These are phyloP conservation scores for Fusarium albosuccineum DNA, from an alignment of 2,329 filamentous ascomycete genomes.

Conservation along the genomic window DNA sequence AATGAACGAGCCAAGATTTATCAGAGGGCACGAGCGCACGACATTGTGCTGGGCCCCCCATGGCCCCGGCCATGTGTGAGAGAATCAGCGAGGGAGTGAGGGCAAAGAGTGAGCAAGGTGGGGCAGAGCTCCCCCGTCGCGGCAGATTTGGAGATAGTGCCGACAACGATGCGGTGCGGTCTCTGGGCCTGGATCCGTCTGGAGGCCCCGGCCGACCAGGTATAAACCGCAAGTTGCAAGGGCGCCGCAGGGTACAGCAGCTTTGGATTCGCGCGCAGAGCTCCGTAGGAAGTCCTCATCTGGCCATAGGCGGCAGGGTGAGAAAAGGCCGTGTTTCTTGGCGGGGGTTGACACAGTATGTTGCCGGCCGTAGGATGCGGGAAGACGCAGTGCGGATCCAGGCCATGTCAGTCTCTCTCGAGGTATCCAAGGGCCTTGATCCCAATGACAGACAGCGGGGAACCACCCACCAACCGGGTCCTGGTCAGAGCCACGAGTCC, in stretches of 20 bases:
- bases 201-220: slow-evolving; percentile 38
- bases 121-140: slow-evolving; percentile 45
- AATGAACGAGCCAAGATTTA: slow-evolving; percentile 49
- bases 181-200: slow-evolving; percentile 41
- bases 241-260: slow-evolving; percentile 34
- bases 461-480: slow-evolving; percentile 45
- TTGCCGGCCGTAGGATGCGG: slow-evolving; percentile 1
- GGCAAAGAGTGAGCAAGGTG: slow-evolving; percentile 45
- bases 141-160: slow-evolving; percentile 49
- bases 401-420: slow-evolving; percentile 29
- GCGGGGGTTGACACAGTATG: slow-evolving; percentile 31
- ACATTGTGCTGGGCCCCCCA: slow-evolving; percentile 48
- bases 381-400: slow-evolving; percentile 31
- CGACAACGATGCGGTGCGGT: slow-evolving; percentile 44
- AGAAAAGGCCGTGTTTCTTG: slow-evolving; percentile 35
- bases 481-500: slow-evolving; percentile 43
- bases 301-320: slow-evolving; percentile 19
- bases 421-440: slow-evolving; percentile 35
- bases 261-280: slow-evolving; percentile 30
- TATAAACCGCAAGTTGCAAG: slow-evolving; percentile 38
- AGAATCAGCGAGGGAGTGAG: slow-evolving; percentile 44
- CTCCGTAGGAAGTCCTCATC: slow-evolving; percentile 24
- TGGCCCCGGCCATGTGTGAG: slow-evolving; percentile 46
- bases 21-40: slow-evolving; percentile 48
- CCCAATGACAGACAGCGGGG: slow-evolving; percentile 45